These are phyloP conservation scores for Rhododendron ovatum DNA, from an alignment of 148 eudicot genomes.

Conservation along the genomic window DNA sequence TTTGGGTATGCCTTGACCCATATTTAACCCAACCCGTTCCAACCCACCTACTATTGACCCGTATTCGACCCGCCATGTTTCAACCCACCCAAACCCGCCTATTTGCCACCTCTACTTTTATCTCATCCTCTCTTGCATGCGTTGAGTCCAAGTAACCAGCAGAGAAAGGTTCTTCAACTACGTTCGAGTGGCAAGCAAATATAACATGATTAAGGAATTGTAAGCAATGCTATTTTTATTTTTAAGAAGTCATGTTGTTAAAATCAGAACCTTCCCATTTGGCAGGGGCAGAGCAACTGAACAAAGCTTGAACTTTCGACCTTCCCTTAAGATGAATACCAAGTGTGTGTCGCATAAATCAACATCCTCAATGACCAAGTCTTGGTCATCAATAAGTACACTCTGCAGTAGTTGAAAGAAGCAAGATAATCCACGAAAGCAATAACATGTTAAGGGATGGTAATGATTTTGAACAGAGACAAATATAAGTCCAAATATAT, in stretches of 20 bases:
- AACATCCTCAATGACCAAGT: conserved; percentile 68
- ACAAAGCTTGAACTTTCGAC: conserved; percentile 54
- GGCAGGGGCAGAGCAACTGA: conserved; percentile 67
- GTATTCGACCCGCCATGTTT: no score
- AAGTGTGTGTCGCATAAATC: conserved; percentile 72
- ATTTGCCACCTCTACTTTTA: not conserved
- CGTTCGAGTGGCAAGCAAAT: not conserved
- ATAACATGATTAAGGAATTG: not conserved
- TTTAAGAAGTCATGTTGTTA: not conserved
- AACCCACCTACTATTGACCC: no score
- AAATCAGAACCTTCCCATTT: conserved; percentile 35
- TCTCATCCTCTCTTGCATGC: not conserved
- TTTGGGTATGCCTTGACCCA: no score
- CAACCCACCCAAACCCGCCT: no score
- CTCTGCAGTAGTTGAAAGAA: conserved; percentile 39
- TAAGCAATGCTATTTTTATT: not conserved
- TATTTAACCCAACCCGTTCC: no score
- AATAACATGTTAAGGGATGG: not conserved
- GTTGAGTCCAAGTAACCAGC: not conserved
- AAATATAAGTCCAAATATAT: not conserved
- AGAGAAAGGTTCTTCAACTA: not conserved
- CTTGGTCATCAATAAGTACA: conserved; percentile 61
- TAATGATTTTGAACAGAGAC: not conserved
- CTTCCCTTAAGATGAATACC: conserved; percentile 64
- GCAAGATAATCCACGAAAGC: not conserved